These are phyloP conservation scores for Plasmodium billcollinsi DNA, from an alignment of 169 alveolate genomes.

Conservation along the genomic window DNA sequence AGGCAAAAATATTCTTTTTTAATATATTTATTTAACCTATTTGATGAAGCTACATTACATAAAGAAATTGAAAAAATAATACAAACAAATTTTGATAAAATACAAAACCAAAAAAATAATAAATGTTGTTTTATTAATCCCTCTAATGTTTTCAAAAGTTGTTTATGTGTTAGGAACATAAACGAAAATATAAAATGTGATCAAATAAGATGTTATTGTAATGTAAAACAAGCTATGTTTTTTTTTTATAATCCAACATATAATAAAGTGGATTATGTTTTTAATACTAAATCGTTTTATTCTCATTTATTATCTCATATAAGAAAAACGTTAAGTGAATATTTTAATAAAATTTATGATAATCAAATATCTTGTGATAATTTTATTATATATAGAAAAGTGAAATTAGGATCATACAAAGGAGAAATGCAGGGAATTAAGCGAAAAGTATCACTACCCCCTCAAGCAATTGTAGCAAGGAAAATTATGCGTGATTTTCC, in stretches of 20 bases:
- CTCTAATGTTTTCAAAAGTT: slow-evolving; percentile 30
- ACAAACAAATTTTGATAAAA: slow-evolving; percentile 30
- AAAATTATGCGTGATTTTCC: slow-evolving; percentile 58
- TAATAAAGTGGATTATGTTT: slow-evolving; percentile 9
- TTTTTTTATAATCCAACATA: slow-evolving; percentile 14
- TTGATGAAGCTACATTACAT: slow-evolving; percentile 6
- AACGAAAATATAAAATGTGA: slow-evolving; percentile 43
- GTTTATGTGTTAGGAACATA: slow-evolving; percentile 52
- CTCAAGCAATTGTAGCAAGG: slow-evolving; percentile 82
- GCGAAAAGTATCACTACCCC: slow-evolving; percentile 78
- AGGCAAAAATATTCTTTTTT: slow-evolving; percentile 22
- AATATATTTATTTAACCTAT: slow-evolving; percentile 14
- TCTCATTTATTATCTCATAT: slow-evolving; percentile 28
- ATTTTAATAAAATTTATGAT: slow-evolving; percentile 51
- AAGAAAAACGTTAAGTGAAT: slow-evolving; percentile 32
- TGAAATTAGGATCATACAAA: slow-evolving; percentile 78
- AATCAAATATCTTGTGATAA: slow-evolving; percentile 59
- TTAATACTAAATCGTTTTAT: slow-evolving; percentile 46
- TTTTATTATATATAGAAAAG: slow-evolving; percentile 77
- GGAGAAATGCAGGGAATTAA: slow-evolving; percentile 73
- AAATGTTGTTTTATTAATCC: slow-evolving; percentile 37
- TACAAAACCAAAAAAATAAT: slow-evolving; percentile 22
- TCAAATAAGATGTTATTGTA: slow-evolving; percentile 35
- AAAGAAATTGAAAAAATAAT: slow-evolving; percentile 41
- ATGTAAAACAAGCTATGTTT: slow-evolving; percentile 47